A percentile compares a stretch with the other conserved stretches of the same genome.
Evolutionary conservation across 2,329 filamentous ascomycete species (phyloP).

Genomic region (Microcera coccophila): DNA sequence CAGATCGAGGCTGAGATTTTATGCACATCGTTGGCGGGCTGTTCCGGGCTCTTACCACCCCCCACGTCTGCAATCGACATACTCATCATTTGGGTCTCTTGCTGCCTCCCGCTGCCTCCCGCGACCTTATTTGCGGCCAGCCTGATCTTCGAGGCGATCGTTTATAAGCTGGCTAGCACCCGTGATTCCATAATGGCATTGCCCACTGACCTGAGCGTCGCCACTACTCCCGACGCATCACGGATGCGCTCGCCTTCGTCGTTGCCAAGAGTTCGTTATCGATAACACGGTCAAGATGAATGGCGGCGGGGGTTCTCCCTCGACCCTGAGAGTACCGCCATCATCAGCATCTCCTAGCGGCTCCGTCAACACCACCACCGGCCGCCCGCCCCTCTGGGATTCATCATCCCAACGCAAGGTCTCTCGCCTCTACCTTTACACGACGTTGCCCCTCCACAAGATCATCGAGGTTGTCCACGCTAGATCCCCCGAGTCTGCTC

Average conservation of each 20-base stretch:
- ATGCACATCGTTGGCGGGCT: background rate
- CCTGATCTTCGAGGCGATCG: background rate
- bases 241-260: background rate
- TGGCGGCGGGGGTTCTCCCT: constrained; percentile 5
- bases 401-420: constrained; percentile 50
- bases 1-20: background rate
- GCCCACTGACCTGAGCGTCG: background rate
- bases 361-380: constrained; percentile 34
- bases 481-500: constrained; percentile 39
- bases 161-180: background rate
- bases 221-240: background rate
- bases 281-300: constrained; percentile 6
- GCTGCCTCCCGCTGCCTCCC: constrained; percentile 1
- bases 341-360: constrained; percentile 28
- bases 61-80: background rate
- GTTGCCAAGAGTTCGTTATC: background rate
- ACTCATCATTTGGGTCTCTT: background rate
- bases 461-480: constrained; percentile 47
- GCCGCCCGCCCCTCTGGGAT: constrained; percentile 56
- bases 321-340: constrained; percentile 8
- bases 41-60: background rate
- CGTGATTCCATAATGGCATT: background rate
- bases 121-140: background rate
- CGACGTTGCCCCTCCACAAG: constrained; percentile 47
- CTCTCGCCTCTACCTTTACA: constrained; percentile 55